These are phyloP conservation scores for Bryum argenteum DNA, from an alignment of 225 moss, liverwort and hornwort genomes.

Conservation along the genomic window DNA sequence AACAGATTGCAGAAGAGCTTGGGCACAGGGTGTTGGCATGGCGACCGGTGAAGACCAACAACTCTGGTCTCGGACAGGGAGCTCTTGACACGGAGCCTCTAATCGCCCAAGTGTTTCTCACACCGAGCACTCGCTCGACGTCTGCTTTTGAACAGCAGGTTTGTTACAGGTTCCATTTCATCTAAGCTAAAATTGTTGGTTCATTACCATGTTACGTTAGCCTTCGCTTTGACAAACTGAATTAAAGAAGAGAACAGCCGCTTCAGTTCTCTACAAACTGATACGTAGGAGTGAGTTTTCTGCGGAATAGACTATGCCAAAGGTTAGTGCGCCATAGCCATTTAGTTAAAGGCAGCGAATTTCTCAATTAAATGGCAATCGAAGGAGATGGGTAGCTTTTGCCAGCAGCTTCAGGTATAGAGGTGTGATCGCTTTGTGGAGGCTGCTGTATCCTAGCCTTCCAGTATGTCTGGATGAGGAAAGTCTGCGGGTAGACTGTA, in stretches of 20 bases:
- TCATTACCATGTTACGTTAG: background rate
- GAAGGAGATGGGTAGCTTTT: background rate
- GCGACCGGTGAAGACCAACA: slow-evolving; percentile 70
- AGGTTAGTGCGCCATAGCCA: background rate
- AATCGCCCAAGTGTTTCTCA: slow-evolving; percentile 80
- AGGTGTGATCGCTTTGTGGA: background rate
- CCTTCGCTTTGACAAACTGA: background rate
- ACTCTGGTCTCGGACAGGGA: slow-evolving; percentile 69
- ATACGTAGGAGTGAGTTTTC: background rate
- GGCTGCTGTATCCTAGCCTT: background rate
- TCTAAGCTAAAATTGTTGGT: background rate
- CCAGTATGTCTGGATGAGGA: slow-evolving; percentile 1
- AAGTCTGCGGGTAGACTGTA: background rate
- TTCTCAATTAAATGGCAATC: background rate
- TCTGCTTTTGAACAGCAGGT: slow-evolving; percentile 80
- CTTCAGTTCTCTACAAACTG: background rate
- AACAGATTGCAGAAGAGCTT: slow-evolving; percentile 73
- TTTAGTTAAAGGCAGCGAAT: background rate
- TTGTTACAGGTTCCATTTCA: background rate
- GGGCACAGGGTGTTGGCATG: slow-evolving; percentile 80
- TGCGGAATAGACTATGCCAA: too few species aligned
- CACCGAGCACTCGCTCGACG: slow-evolving; percentile 59
- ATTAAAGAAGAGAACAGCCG: background rate
- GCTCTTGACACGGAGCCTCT: slow-evolving; percentile 78
- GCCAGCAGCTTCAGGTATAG: background rate